Evolutionary conservation across 805 yeast species (phyloP).

Genomic region (Komagataella pseudopastoris): DNA sequence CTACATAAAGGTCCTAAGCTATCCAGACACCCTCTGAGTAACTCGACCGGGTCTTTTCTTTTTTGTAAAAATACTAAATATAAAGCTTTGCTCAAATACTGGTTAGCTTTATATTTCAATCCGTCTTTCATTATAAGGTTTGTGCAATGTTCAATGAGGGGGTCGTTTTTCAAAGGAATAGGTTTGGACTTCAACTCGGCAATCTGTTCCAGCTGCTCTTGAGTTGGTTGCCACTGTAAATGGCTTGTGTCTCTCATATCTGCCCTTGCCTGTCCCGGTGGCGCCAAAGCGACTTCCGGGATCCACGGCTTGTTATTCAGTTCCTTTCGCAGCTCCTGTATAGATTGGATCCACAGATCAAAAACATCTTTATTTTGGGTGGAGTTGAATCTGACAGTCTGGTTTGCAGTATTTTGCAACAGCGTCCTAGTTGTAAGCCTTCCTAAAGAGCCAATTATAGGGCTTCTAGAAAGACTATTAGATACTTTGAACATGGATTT

Average conservation of each 20-base stretch:
- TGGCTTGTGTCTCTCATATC: constrained; percentile 7
- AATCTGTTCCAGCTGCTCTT: constrained; percentile 48
- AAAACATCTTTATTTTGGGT: constrained; percentile 10
- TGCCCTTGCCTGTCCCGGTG: constrained; percentile 2
- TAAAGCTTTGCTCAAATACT: constrained; percentile 59
- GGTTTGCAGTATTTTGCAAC: neutral
- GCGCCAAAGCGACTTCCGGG: constrained; percentile 1
- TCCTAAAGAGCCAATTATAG: neutral
- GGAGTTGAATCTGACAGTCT: neutral
- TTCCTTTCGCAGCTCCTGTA: constrained; percentile 16
- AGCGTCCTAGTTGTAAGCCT: neutral
- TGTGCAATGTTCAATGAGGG: constrained; percentile 63
- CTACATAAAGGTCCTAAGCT: constrained; percentile 75
- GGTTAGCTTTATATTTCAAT: constrained; percentile 69
- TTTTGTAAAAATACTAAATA: constrained; percentile 63
- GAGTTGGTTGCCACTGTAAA: constrained; percentile 42
- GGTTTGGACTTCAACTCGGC: constrained; percentile 33
- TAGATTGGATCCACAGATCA: constrained; percentile 14
- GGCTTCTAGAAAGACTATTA: neutral
- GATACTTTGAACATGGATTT: neutral
- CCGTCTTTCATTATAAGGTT: constrained; percentile 91
- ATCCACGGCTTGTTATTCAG: constrained; percentile 6
- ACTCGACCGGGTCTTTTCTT: constrained; percentile 68
- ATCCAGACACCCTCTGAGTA: constrained; percentile 64
- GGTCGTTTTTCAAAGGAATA: constrained; percentile 52